A percentile compares a stretch with the other conserved stretches of the same genome.
Conservation (phyloP, 2,329 filamentous ascomycete species). For the Ascosphaera apis region DNA sequence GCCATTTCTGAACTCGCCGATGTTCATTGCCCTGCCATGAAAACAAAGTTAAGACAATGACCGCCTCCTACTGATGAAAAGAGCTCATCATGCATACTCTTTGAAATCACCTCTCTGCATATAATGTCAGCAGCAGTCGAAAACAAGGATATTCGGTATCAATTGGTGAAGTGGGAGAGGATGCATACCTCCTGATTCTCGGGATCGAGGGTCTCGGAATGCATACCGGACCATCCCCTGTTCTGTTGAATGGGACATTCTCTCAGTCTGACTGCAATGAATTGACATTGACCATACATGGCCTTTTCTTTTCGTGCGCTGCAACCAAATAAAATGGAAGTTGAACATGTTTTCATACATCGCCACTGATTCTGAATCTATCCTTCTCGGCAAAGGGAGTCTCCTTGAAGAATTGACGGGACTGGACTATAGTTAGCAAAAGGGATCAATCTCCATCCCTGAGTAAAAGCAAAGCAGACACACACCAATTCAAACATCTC, state of each 20-base stretch:
- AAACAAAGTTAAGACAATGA: no score
- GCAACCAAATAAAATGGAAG: no score
- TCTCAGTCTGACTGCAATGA: no score
- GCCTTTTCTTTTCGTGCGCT: no score
- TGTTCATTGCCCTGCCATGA: conserved; percentile 60
- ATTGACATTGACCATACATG: no score
- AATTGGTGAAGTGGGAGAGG: background rate
- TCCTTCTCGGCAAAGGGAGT: conserved; percentile 48
- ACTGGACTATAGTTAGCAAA: background rate
- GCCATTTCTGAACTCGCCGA: conserved; percentile 49
- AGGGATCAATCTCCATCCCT: background rate
- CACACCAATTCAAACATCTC: conserved; percentile 51
- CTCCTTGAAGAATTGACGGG: background rate
- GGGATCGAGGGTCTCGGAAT: conserved; percentile 70
- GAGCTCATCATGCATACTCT: conserved; percentile 45
- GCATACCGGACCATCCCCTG: conserved; percentile 71
- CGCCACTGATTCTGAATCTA: conserved; percentile 46
- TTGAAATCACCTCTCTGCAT: conserved; percentile 59
- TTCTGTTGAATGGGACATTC: conserved; percentile 46
- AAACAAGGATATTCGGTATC: conserved; percentile 2
- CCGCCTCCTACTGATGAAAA: no score
- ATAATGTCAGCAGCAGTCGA: conserved; percentile 5
- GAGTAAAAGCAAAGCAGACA: conserved; percentile 2
- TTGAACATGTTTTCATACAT: conserved; percentile 17
- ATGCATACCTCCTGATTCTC: conserved; percentile 46